Evolutionary conservation across 108 stramenopile species (phyloP).

Genomic region (Epipyxis sp.): DNA sequence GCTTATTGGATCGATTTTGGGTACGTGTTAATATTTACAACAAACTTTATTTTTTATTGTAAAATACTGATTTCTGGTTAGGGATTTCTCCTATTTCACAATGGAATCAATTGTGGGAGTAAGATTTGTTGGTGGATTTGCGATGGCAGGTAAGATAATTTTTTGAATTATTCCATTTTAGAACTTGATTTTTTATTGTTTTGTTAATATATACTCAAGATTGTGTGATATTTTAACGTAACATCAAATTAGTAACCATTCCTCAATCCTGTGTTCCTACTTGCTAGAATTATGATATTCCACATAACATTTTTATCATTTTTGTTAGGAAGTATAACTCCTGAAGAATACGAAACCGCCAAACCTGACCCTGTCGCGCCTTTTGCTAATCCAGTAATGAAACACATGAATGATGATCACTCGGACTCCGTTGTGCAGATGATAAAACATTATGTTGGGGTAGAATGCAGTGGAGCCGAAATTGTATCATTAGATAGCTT

Average conservation of each 20-base stretch:
- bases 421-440: conserved; percentile 73
- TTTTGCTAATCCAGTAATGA: conserved; percentile 70
- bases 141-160: conserved; percentile 76
- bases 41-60: too few relatives aligned
- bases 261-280: not conserved
- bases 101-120: conserved; percentile 74
- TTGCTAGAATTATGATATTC: too few relatives aligned
- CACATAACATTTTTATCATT: too few relatives aligned
- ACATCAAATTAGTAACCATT: conserved; percentile 50
- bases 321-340: not conserved
- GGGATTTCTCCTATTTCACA: conserved; percentile 79
- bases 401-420: conserved; percentile 97
- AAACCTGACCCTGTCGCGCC: conserved; percentile 72
- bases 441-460: conserved; percentile 57
- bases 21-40: too few relatives aligned
- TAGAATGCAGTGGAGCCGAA: not conserved
- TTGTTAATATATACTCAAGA: too few relatives aligned
- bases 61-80: too few relatives aligned
- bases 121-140: conserved; percentile 91
- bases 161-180: too few relatives aligned
- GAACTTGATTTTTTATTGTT: too few relatives aligned
- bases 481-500: not conserved
- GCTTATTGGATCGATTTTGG: conserved; percentile 88
- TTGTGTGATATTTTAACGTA: too few relatives aligned
- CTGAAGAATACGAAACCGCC: conserved; percentile 65